Evolutionary conservation across 2,329 filamentous ascomycete genomes (phyloP), one percentile per base, ranked within the genome.

Genomic region (Talaromyces atroroseus): DNA sequence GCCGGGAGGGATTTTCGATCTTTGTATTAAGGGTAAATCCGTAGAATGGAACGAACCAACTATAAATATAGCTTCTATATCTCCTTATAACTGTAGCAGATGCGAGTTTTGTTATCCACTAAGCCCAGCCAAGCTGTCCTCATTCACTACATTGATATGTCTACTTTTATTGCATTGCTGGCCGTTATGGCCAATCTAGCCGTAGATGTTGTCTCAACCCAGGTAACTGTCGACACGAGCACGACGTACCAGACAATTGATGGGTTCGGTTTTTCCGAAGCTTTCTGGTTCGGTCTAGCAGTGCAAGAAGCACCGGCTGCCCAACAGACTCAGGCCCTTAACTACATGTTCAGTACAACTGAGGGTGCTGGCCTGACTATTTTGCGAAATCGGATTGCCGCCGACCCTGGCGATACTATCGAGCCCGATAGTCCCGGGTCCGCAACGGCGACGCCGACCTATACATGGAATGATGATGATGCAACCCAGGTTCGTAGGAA

Each of bases 401-500:
- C 58, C 10, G 49, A 54, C 10, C 29, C 46, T 21, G 54, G 29
- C 18, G 48, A 36, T 47, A 57, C 58, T 1, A 59, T 59, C 29
- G 38, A 50, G 38, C 58, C 54, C 11, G 51, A 52, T 34, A 38
- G 44, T 47, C 58, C 58, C 2, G 53, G 21, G 8, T 54, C 54
- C 8, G 20, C 54, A 7, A 21, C 50, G 18, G 38, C 21, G 26
- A 40, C 48, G n/a, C 50, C 50, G n/a, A 18, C 48, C 16, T 59
- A 57, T 50, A 46, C 32, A 10, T 57, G 54, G 54, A 46, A 59
- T 40, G 49, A 52, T 16, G 38, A 53, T n/a, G 58, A 59, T 40
- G 24, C 50, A 5, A 42, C 49, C 20, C 58, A 59, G 45, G 42
- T 59, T 20, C 40, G 48, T 40, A 38, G 52, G 7, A 45, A 46